phyloP scores from a whole-genome alignment of 192 early-diverging fungal genomes.

The Glomus cerebriforme region DNA sequence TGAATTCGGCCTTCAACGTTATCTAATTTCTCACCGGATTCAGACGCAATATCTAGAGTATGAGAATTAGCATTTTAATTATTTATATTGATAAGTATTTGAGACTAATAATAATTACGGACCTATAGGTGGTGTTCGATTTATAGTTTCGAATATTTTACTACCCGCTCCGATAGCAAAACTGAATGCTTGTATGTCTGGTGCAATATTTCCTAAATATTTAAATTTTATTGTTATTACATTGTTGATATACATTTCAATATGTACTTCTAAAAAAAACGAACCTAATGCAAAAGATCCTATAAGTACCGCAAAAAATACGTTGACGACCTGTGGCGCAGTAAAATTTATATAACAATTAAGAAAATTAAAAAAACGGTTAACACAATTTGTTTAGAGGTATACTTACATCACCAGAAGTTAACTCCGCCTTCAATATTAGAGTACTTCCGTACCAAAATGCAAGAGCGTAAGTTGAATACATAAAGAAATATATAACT shows the following conservation, averaged over 20 bases:
- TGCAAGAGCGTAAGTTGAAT: slow-evolving; percentile 58
- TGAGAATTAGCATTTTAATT: background rate
- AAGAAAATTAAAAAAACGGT: too few relatives aligned
- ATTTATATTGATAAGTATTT: background rate
- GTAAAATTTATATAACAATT: background rate
- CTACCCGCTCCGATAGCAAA: slow-evolving; percentile 82
- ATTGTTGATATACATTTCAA: slow-evolving; percentile 44
- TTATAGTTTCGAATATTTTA: slow-evolving; percentile 81
- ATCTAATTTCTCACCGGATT: slow-evolving; percentile 50
- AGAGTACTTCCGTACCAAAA: slow-evolving; percentile 63
- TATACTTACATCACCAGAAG: slow-evolving; percentile 46
- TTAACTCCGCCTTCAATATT: slow-evolving; percentile 65
- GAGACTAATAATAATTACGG: slow-evolving; percentile 20
- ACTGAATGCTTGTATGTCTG: slow-evolving; percentile 69
- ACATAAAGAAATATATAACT: slow-evolving; percentile 50
- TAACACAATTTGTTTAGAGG: background rate
- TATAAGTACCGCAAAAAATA: slow-evolving; percentile 74
- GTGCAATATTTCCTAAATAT: slow-evolving; percentile 66
- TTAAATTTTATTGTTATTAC: slow-evolving; percentile 63
- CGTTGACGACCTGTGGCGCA: slow-evolving; percentile 52
- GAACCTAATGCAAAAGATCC: slow-evolving; percentile 64
- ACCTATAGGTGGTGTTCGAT: slow-evolving; percentile 81
- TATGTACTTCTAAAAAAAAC: slow-evolving; percentile 54
- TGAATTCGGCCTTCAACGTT: slow-evolving; percentile 47
- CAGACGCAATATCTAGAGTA: slow-evolving; percentile 44